phyloP scores from a whole-genome alignment of 73 alveolate species.

The Paramecium biaurelia region DNA sequence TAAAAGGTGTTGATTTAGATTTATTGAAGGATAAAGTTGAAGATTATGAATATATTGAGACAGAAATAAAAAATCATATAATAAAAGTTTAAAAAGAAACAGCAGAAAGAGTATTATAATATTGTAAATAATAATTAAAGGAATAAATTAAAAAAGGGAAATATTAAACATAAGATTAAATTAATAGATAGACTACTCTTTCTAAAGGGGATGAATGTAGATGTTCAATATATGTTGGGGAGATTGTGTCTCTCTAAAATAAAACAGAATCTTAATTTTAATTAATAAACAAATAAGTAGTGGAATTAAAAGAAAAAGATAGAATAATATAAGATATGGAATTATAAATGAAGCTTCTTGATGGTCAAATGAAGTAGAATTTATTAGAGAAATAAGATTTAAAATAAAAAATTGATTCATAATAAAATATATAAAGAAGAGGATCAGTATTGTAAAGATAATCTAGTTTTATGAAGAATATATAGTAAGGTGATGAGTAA shows the following conservation, averaged over 20 bases:
- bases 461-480: background rate
- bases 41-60: background rate
- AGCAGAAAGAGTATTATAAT: background rate
- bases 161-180: background rate
- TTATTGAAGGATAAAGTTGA: background rate
- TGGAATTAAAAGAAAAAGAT: background rate
- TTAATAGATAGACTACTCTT: background rate
- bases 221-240: background rate
- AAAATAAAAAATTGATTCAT: background rate
- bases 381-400: background rate
- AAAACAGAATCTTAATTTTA: background rate
- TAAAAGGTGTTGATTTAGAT: slow-evolving; percentile 16
- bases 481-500: background rate
- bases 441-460: background rate
- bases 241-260: background rate
- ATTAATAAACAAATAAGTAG: background rate
- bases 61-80: background rate
- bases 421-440: background rate
- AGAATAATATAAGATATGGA: background rate
- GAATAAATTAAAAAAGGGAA: background rate
- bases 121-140: background rate
- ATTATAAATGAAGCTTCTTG: background rate
- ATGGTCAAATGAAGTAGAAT: background rate
- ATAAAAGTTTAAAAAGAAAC: background rate
- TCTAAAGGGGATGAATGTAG: background rate